These are phyloP conservation scores for Penicillium fuscoglaucum DNA, from an alignment of 2,329 filamentous ascomycete genomes.

Conservation along the genomic window DNA sequence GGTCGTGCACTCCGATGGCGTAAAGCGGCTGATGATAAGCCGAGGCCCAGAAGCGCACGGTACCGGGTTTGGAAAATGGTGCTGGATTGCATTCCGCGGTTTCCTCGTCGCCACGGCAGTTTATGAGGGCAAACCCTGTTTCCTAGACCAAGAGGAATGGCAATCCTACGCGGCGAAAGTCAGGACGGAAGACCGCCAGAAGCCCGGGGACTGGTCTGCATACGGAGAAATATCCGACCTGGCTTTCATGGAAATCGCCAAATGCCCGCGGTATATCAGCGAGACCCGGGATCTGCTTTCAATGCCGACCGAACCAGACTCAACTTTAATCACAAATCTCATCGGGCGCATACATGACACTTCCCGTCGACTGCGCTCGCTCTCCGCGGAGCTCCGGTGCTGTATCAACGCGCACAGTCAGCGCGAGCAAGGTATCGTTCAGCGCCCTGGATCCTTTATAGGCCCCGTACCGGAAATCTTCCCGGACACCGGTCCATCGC, in stretches of 20 bases:
- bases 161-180: constrained; percentile 26
- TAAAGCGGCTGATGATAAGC: constrained; percentile 37
- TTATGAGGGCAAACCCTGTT: constrained; percentile 36
- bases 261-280: constrained; percentile 32
- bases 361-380: constrained; percentile 8
- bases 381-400: constrained; percentile 17
- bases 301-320: neutral
- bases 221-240: constrained; percentile 27
- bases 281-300: constrained; percentile 22
- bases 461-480: constrained; percentile 27
- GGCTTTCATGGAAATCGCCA: constrained; percentile 31
- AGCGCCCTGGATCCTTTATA: constrained; percentile 25
- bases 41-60: constrained; percentile 34
- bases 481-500: constrained; percentile 26
- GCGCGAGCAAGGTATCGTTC: constrained; percentile 26
- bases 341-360: constrained; percentile 22
- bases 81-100: constrained; percentile 41
- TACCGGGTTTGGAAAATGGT: constrained; percentile 35
- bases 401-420: constrained; percentile 26
- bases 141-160: constrained; percentile 39
- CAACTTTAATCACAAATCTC: constrained; percentile 4
- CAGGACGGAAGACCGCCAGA: constrained; percentile 28
- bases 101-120: constrained; percentile 40
- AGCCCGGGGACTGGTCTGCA: constrained; percentile 26
- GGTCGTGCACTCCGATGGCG: constrained; percentile 41